Evolutionary conservation across 2,329 filamentous ascomycete genomes (phyloP).

Genomic region (Beauveria bassiana): DNA sequence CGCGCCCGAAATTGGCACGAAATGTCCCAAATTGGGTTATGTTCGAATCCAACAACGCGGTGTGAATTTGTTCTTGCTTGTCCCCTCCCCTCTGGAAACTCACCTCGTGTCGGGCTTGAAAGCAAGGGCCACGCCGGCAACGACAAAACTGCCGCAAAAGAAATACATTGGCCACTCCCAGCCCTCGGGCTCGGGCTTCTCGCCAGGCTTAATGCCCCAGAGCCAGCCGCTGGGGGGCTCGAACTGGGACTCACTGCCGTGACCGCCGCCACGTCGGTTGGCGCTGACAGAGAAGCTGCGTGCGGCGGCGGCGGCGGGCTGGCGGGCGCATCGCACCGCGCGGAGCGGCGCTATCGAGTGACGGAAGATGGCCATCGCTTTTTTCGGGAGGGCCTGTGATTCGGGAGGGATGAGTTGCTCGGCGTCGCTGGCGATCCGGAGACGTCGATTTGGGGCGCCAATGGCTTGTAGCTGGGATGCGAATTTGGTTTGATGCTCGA

Average conservation of each 20-base stretch:
- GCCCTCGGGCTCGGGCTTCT: constrained; percentile 92
- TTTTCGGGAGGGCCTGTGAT: neutral
- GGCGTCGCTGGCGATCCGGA: constrained; percentile 13
- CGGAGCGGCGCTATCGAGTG: constrained; percentile 29
- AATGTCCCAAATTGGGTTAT: neutral
- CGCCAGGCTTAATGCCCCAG: constrained; percentile 86
- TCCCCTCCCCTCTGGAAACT: constrained; percentile 34
- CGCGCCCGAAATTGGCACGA: neutral
- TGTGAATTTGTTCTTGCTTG: neutral
- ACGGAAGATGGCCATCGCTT: constrained; percentile 28
- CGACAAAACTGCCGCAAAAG: constrained; percentile 69
- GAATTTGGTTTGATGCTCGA: constrained; percentile 2
- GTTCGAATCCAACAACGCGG: neutral
- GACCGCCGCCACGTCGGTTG: constrained; percentile 32
- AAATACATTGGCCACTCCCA: constrained; percentile 87
- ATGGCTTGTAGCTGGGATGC: constrained; percentile 17
- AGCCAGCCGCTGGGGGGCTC: constrained; percentile 89
- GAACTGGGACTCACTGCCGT: constrained; percentile 63
- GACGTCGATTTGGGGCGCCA: constrained; percentile 22
- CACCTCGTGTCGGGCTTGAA: constrained; percentile 99
- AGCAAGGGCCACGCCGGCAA: constrained; percentile 73
- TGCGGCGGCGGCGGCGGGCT: constrained; percentile 19
- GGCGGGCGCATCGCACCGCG: constrained; percentile 30
- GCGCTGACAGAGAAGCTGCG: constrained; percentile 38
- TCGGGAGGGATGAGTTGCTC: constrained; percentile 9